These are phyloP conservation scores for Bombardia bombarda DNA, from an alignment of 495 filamentous ascomycete genomes.

Conservation along the genomic window DNA sequence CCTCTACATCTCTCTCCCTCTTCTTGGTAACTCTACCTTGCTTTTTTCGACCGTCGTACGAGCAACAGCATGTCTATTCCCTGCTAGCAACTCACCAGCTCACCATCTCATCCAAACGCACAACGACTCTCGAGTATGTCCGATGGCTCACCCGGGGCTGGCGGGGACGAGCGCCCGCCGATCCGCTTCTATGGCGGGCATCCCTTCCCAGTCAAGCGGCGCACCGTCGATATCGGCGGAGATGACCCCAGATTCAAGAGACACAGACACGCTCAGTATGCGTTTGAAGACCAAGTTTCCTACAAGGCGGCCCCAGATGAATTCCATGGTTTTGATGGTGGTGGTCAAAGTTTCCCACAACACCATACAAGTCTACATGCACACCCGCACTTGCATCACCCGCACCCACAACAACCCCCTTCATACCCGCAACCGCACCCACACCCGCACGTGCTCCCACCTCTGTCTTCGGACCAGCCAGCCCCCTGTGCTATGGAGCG, in stretches of 20 bases:
- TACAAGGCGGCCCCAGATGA: constrained; percentile 11
- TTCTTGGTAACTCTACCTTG: no score
- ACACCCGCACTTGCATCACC: constrained; percentile 3
- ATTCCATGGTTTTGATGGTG: neutral
- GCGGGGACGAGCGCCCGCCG: constrained; percentile 24
- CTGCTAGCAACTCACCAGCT: no score
- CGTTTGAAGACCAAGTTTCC: constrained; percentile 8
- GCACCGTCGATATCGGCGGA: constrained; percentile 15
- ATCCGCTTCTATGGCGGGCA: constrained; percentile 8
- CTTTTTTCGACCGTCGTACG: no score
- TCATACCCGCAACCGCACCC: neutral
- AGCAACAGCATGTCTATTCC: no score
- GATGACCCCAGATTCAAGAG: constrained; percentile 11
- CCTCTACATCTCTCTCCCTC: neutral
- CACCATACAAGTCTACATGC: neutral
- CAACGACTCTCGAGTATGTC: constrained; percentile 25
- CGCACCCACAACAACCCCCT: neutral
- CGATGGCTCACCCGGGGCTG: constrained; percentile 25
- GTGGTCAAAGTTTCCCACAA: no score
- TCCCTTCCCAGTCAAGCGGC: constrained; percentile 20
- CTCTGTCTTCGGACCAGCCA: no score
- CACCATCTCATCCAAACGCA: no score
- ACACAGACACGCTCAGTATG: constrained; percentile 10
- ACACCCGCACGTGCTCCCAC: constrained; percentile 1
- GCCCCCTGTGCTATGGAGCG: constrained; percentile 17